Conservation (phyloP, 768 basidiomycete genomes). For the Termitomyces heimii region DNA sequence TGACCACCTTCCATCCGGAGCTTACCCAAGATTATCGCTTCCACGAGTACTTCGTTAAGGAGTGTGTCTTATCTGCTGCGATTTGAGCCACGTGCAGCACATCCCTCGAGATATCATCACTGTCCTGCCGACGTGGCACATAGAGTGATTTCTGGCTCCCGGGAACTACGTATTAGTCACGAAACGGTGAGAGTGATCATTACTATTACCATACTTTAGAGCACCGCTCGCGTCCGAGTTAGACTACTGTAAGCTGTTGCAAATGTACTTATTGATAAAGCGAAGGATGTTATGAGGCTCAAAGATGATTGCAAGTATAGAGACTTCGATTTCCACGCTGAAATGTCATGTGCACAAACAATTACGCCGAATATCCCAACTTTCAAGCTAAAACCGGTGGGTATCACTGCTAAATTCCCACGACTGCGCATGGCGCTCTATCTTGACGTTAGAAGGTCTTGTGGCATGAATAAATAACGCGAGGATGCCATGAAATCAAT, state of each 20-base stretch:
- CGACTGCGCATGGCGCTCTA: neutral
- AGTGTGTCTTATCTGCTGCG: constrained; percentile 50
- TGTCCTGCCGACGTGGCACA: neutral
- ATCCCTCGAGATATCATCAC: neutral
- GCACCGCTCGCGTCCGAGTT: neutral
- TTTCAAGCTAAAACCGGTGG: neutral
- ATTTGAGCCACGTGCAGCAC: neutral
- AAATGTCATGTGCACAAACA: neutral
- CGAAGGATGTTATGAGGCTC: neutral
- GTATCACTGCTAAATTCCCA: neutral
- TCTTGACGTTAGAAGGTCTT: neutral
- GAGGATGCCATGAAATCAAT: neutral
- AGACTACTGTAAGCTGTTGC: neutral
- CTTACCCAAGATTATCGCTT: constrained; percentile 82
- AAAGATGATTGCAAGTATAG: neutral
- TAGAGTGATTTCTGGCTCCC: neutral
- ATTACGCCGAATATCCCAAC: neutral
- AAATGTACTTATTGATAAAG: neutral
- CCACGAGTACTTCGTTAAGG: constrained; percentile 84
- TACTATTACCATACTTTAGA: neutral
- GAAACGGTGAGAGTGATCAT: neutral
- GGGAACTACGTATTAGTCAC: neutral
- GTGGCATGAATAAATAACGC: neutral
- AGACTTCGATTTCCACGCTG: neutral
- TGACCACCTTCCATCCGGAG: constrained; percentile 95